These are phyloP conservation scores for Mrakia frigida DNA, from an alignment of 768 basidiomycete species.

Conservation along the genomic window DNA sequence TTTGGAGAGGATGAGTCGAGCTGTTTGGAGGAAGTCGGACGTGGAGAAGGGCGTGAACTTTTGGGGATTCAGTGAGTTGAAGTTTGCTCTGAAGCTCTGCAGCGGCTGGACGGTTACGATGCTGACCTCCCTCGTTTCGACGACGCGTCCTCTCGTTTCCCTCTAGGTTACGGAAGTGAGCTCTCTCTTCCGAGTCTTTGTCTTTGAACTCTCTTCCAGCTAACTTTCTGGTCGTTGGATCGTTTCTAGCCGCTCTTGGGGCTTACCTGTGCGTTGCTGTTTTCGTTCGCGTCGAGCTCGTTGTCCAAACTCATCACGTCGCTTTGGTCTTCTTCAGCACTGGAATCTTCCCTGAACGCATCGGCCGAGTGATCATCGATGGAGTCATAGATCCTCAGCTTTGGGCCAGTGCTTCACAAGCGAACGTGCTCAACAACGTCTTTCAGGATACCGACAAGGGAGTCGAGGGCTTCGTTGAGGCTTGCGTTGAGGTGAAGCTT, in stretches of 20 bases:
- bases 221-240: not conserved
- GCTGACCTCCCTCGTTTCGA: not conserved
- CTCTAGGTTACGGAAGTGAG: slow-evolving; percentile 8
- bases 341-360: not conserved
- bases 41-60: not conserved
- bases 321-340: not conserved
- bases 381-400: not conserved
- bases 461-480: not conserved
- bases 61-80: slow-evolving; percentile 1
- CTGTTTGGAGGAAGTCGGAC: slow-evolving; percentile 1
- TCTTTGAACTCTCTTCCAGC: not conserved
- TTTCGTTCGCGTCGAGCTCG: not conserved
- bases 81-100: not conserved
- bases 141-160: not conserved
- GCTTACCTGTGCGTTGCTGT: not conserved
- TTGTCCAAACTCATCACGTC: not conserved
- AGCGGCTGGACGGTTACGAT: not conserved
- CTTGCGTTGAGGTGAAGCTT: not conserved
- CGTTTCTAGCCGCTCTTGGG: not conserved
- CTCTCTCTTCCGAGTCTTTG: not conserved
- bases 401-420: not conserved
- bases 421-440: not conserved
- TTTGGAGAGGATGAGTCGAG: not conserved
- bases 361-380: not conserved
- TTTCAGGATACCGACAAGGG: not conserved